phyloP scores from a whole-genome alignment of 2,329 filamentous ascomycete species.

The Boeremia lycopersici region DNA sequence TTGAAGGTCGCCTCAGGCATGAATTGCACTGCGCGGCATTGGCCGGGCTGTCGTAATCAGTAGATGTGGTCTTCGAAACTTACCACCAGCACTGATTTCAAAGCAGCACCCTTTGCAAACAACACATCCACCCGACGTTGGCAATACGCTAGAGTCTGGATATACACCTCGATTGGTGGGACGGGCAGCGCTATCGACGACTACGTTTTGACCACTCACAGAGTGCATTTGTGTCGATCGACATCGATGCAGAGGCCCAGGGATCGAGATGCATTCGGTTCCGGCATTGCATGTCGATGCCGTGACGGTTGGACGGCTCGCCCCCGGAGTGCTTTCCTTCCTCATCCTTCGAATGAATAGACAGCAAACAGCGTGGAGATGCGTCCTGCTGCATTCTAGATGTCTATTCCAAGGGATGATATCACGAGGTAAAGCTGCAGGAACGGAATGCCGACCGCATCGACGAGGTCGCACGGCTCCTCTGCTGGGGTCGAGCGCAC shows the following conservation, averaged over 20 bases:
- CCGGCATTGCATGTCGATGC: slow-evolving; percentile 5
- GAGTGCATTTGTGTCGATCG: slow-evolving; percentile 13
- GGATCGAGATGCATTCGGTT: slow-evolving; percentile 13
- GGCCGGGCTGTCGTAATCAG: not conserved
- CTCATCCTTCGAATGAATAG: not conserved
- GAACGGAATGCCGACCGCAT: slow-evolving; percentile 17
- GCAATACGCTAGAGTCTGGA: slow-evolving; percentile 5
- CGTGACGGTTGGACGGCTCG: not conserved
- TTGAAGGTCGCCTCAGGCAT: not conserved
- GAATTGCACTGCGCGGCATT: not conserved
- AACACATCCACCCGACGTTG: slow-evolving; percentile 1
- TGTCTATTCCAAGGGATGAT: slow-evolving; percentile 11
- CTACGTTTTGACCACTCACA: slow-evolving; percentile 3
- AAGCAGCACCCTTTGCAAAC: slow-evolving; percentile 11
- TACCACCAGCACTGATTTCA: slow-evolving; percentile 13
- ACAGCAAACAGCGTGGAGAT: not conserved
- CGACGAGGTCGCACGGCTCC: slow-evolving; percentile 10
- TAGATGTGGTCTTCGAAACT: not conserved
- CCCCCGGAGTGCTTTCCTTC: not conserved
- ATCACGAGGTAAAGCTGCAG: slow-evolving; percentile 15
- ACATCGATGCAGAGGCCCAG: slow-evolving; percentile 4
- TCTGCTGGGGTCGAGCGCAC: slow-evolving; percentile 10
- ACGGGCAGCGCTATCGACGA: slow-evolving; percentile 2
- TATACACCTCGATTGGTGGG: slow-evolving; percentile 10
- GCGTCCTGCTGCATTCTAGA: slow-evolving; percentile 4